phyloP scores from a whole-genome alignment of 129 eudicot genomes.

The Flaveria sonorensis region DNA sequence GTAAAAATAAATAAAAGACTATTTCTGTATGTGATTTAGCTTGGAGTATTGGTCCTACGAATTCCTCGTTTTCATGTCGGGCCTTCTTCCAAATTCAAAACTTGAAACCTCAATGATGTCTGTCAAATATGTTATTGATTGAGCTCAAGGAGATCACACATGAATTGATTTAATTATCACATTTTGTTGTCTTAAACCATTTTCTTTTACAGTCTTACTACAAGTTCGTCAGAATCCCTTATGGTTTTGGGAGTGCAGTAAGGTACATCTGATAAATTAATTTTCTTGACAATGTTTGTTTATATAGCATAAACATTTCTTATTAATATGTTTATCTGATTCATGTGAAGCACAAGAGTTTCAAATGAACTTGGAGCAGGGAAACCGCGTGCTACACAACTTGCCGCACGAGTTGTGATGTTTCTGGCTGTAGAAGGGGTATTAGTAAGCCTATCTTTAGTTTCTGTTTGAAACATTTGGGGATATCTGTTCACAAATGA shows the following conservation, averaged over 20 bases:
- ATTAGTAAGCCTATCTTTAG: slow-evolving; percentile 24
- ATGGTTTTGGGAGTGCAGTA: slow-evolving; percentile 54
- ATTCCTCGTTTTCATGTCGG: slow-evolving; percentile 30
- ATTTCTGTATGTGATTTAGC: slow-evolving; percentile 23
- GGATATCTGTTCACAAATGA: slow-evolving; percentile 51
- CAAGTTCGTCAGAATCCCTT: slow-evolving; percentile 50
- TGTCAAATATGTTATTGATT: slow-evolving; percentile 20
- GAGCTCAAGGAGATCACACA: not conserved
- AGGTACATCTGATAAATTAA: slow-evolving; percentile 30
- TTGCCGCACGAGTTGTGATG: slow-evolving; percentile 36
- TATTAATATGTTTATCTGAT: not conserved
- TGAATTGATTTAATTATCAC: not conserved
- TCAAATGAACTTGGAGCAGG: slow-evolving; percentile 63
- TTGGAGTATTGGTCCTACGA: slow-evolving; percentile 38
- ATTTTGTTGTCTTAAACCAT: slow-evolving; percentile 4
- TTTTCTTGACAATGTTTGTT: not conserved
- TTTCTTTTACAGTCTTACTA: slow-evolving; percentile 37
- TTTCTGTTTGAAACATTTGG: slow-evolving; percentile 31
- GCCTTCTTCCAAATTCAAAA: slow-evolving; percentile 43
- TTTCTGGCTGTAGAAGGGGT: slow-evolving; percentile 42
- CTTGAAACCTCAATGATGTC: slow-evolving; percentile 37
- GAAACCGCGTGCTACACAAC: slow-evolving; percentile 36
- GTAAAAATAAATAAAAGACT: not conserved
- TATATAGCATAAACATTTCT: not conserved
- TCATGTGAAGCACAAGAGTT: slow-evolving; percentile 42